phyloP scores from a whole-genome alignment of 768 basidiomycete genomes.

The Mycena chlorophos region DNA sequence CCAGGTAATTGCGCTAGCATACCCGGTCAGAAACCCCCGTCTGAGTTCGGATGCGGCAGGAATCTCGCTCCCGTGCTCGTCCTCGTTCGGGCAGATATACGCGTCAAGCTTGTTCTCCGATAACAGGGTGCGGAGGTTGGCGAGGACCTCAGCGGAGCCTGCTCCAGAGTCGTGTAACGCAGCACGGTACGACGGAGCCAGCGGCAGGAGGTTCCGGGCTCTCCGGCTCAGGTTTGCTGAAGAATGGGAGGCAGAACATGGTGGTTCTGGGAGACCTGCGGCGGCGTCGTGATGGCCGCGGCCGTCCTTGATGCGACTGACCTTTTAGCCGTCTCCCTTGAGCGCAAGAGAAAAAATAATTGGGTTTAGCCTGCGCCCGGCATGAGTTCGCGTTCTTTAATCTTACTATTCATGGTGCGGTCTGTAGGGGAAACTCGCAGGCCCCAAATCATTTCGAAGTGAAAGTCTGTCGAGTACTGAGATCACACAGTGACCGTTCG shows the following conservation, averaged over 20 bases:
- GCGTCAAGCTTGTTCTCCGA: conserved; percentile 22
- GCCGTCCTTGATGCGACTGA: not conserved
- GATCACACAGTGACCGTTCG: no score
- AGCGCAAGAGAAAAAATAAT: no score
- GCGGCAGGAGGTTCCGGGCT: not conserved
- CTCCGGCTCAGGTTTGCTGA: not conserved
- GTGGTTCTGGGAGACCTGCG: no score
- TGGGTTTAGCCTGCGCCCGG: no score
- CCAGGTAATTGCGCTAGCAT: conserved; percentile 17
- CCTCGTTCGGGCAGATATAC: conserved; percentile 49
- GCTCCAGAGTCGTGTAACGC: conserved; percentile 9
- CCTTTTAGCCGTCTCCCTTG: not conserved
- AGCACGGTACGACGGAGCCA: conserved; percentile 12
- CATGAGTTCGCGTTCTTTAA: no score
- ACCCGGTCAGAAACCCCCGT: conserved; percentile 57
- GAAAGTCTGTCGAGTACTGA: no score
- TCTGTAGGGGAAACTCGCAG: no score
- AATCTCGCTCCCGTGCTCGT: conserved; percentile 60
- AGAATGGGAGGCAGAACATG: conserved; percentile 21
- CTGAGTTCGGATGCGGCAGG: conserved; percentile 54
- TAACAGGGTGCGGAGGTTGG: conserved; percentile 12
- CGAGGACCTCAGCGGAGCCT: conserved; percentile 12
- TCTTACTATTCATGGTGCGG: no score
- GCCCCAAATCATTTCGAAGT: no score
- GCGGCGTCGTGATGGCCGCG: no score